A percentile compares a stretch with the other conserved stretches of the same genome.
These are phyloP conservation scores for Corinectria fuckeliana DNA, from an alignment of 2,329 filamentous ascomycete species.

Conservation along the genomic window DNA sequence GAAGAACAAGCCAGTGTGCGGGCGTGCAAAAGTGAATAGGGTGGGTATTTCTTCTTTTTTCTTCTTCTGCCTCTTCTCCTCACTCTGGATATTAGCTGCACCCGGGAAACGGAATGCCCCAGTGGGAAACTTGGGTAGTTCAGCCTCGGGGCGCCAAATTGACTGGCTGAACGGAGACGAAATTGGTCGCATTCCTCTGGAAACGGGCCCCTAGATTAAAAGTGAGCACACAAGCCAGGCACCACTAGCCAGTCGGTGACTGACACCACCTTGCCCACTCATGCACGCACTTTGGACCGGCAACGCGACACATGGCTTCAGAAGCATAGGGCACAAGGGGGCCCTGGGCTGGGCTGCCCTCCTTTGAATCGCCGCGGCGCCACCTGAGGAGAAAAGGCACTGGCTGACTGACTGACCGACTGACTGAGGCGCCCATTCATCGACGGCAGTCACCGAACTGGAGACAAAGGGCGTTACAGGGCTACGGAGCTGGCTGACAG, in stretches of 20 bases:
- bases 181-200: constrained; percentile 38
- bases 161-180: constrained; percentile 26
- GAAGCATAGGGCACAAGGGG: neutral
- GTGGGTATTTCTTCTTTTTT: constrained; percentile 13
- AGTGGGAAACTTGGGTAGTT: neutral
- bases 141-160: constrained; percentile 10
- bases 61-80: neutral
- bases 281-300: constrained; percentile 38
- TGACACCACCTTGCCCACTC: constrained; percentile 27
- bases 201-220: constrained; percentile 27
- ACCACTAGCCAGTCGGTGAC: neutral
- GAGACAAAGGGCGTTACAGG: neutral
- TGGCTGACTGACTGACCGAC: too few relatives aligned
- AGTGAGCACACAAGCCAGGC: constrained; percentile 8
- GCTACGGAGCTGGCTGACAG: neutral
- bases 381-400: neutral
- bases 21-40: constrained; percentile 13
- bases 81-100: neutral
- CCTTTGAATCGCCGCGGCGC: neutral
- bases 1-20: neutral
- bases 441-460: too few relatives aligned
- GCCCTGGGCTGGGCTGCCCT: neutral
- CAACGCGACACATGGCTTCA: constrained; percentile 7
- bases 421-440: neutral
- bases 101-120: neutral